These are phyloP conservation scores for Metschnikowia vanudenii DNA, from an alignment of 805 yeast genomes.

Conservation along the genomic window DNA sequence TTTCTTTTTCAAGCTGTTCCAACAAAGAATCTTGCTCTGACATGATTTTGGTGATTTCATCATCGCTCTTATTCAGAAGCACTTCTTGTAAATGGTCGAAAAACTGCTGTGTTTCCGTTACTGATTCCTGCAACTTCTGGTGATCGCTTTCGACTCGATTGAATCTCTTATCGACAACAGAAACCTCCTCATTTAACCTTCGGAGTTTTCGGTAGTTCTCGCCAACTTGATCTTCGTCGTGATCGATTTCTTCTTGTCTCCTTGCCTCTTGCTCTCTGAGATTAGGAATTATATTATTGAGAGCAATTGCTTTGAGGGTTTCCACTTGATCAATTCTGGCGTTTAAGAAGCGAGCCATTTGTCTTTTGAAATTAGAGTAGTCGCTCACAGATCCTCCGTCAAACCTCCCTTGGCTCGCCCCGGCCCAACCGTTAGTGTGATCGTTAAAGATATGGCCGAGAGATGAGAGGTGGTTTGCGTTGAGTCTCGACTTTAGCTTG, in stretches of 20 bases:
- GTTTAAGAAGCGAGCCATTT: constrained; percentile 29
- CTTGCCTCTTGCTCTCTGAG: constrained; percentile 27
- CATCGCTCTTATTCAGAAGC: constrained; percentile 17
- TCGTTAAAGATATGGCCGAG: constrained; percentile 9
- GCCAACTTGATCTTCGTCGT: constrained; percentile 41
- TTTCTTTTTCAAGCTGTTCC: constrained; percentile 28
- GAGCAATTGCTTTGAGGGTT: constrained; percentile 15
- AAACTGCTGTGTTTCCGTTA: constrained; percentile 8
- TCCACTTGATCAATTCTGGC: constrained; percentile 24
- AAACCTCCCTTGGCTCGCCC: neutral
- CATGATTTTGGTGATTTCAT: constrained; percentile 11
- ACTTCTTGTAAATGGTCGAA: constrained; percentile 12
- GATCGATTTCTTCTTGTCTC: constrained; percentile 34
- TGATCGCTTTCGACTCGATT: constrained; percentile 31
- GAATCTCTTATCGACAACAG: constrained; percentile 31
- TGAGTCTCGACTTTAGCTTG: constrained; percentile 18
- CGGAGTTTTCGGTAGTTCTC: constrained; percentile 37
- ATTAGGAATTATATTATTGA: constrained; percentile 21
- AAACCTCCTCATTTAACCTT: constrained; percentile 35
- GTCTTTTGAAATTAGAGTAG: constrained; percentile 29
- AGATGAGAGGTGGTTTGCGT: constrained; percentile 11
- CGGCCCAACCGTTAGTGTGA: constrained; percentile 2
- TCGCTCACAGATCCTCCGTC: constrained; percentile 11
- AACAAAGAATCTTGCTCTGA: constrained; percentile 24
- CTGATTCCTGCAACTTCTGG: constrained; percentile 18